Evolutionary conservation across 441 rosid species (phyloP), one percentile per base, ranked within the genome.

Genomic region (Arabidopsis hybrid): DNA sequence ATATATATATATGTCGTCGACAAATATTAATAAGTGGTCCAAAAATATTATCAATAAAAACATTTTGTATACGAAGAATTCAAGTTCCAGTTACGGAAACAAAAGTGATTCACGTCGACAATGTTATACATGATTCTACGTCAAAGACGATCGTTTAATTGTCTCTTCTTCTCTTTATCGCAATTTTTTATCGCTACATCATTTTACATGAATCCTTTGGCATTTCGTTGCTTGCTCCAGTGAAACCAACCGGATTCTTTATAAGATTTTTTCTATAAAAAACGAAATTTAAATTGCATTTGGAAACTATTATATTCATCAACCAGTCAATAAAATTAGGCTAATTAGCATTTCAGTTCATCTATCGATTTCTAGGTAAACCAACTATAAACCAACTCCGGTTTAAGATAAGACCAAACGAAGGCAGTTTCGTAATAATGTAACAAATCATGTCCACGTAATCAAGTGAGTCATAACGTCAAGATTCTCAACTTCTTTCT

Each of bases 381-480:
- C 60, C 69, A 65, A 38, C 46, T 11, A 18, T 11, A 29, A 32
- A n/a, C 11, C n/a, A 55, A 32, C 12, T 18, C 13, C 38, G 57
- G 59, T 49, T 34, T 4, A 47, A 35, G 42, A 60, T 6, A 32
- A 60, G 32, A 52, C 3, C 7, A 3, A 1, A 11, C 3, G 12
- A 51, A 53, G 68, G 43, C 0, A 73, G 16, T 49, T 39, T 74
- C 9, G 60, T 59, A 39, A 74, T 67, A 74, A 35, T 9, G 4
- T 16, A 1, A 42, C 21, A 61, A 68, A 60, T 14, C 11, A 52
- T 68, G 59, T n/a, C 51, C 74, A 75, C 74, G 74, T 68, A 67
- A 74, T 43, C 10, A 61, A 61, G 49, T 53, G 79, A 69, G 70
- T 62, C 79, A 56, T 50, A 36, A 35, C 46, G 14, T 69, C 17